phyloP scores from a whole-genome alignment of 768 basidiomycete species.

The Pleurotus tuber-regium region DNA sequence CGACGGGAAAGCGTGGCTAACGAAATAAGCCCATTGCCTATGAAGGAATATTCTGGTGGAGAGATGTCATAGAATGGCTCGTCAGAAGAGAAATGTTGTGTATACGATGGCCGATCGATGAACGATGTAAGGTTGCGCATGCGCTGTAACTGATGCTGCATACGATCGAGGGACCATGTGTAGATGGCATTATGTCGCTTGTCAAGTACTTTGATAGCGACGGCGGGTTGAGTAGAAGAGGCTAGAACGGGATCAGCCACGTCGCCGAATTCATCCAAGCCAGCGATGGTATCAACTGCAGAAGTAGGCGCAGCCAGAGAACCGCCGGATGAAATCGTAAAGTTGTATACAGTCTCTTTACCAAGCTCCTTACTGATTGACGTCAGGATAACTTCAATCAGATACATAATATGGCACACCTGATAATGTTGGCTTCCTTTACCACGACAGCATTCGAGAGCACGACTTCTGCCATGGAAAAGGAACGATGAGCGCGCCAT shows the following conservation, averaged over 20 bases:
- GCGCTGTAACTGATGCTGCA: conserved; percentile 84
- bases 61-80: conserved; percentile 92
- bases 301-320: conserved; percentile 77
- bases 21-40: conserved; percentile 84
- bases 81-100: conserved; percentile 90
- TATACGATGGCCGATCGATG: conserved; percentile 89
- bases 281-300: conserved; percentile 81
- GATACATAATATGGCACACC: conserved; percentile 38
- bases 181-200: conserved; percentile 84
- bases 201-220: conserved; percentile 91
- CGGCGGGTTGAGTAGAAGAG: conserved; percentile 74
- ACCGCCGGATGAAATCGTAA: conserved; percentile 83
- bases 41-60: conserved; percentile 87
- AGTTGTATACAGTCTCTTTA: conserved; percentile 90
- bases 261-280: conserved; percentile 89
- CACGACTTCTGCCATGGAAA: conserved; percentile 90
- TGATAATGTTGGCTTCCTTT: conserved; percentile 95
- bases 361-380: conserved; percentile 72
- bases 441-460: conserved; percentile 81
- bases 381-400: background rate
- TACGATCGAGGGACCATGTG: conserved; percentile 86
- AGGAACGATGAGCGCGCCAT: conserved; percentile 83
- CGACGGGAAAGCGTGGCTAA: conserved; percentile 78
- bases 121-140: conserved; percentile 93
- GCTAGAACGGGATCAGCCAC: conserved; percentile 81